Base-by-base conservation (phyloP, 2,329 filamentous ascomycete species). In the Berkeleyomyces rouxiae region DNA sequence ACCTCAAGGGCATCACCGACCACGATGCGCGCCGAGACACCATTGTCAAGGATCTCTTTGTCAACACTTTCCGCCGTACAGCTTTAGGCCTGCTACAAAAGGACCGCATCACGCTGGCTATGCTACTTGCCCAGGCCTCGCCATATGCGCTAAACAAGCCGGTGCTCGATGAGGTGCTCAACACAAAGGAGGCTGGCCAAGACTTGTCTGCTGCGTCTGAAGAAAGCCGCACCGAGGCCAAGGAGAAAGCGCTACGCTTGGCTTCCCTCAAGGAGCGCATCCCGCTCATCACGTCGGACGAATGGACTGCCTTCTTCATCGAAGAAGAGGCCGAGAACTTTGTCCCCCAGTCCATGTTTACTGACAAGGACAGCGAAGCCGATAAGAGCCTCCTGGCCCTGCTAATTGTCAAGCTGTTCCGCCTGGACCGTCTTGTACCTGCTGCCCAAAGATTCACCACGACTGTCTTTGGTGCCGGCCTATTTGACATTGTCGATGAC, bases 61-160 rank as follows among this genome's bases (percentile, higher is more conserved):
- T 95, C 66, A 91, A 88, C 64, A 85, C 91, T 0, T 97, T 93
- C 74, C 88, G 91, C 72, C 85, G 93, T 66, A 99, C 95, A n/a
- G 92, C 91, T 4, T 79, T 96, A 11, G 90, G 92, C 62, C 76
- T 99, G 61, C 79, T 97, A 65, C 93, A 99, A 71, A 96, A 91
- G 72, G 93, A 99, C 70, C 86, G 90, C 57, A 87, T 99, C 67
- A 96, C 92, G 0, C 81, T 99, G 58, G 95, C 91, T 39, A 92
- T 99, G 82, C 83, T 99, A 60, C 84, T 99, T 53, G 90, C 91
- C 5, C 93, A 97, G 74, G 93, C 92, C 4, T 88, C 92, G n/a
- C 93, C 93, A 0, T 96, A 92, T 76, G 83, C 88, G 69, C 96
- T 97, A 87, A 90, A 99, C 72, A 93, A 91, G 77, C 79, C 80